Conservation (phyloP, 345 rosid genomes). For the Populus nigra region DNA sequence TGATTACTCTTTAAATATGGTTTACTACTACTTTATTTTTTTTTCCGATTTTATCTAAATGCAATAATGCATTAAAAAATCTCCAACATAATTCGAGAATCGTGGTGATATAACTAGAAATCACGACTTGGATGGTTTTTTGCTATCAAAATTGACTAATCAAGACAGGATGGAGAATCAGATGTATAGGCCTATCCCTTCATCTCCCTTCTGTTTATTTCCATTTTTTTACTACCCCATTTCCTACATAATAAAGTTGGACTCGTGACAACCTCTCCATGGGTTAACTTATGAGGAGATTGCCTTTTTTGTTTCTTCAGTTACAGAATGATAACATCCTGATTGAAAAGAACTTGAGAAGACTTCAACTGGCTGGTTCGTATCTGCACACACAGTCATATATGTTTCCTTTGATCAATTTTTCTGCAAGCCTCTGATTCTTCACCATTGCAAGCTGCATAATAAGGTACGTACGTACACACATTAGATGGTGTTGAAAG, state of each 20-base stretch:
- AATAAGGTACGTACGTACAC: not conserved
- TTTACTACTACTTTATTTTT: not conserved
- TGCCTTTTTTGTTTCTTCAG: no score
- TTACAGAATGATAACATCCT: not conserved
- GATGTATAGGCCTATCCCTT: not conserved
- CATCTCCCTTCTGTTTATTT: not conserved
- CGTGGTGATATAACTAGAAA: not conserved
- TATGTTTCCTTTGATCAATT: conserved; percentile 75
- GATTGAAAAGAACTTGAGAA: not conserved
- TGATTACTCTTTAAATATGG: not conserved
- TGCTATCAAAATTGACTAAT: not conserved
- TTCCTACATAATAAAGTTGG: no score
- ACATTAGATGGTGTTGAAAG: not conserved
- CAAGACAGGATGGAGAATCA: not conserved
- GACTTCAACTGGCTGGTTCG: conserved; percentile 47
- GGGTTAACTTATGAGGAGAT: no score
- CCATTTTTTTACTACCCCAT: not conserved
- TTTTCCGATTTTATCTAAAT: not conserved
- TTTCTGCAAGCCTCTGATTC: conserved; percentile 94
- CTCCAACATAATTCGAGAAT: not conserved
- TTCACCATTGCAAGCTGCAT: conserved; percentile 98
- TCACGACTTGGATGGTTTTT: not conserved
- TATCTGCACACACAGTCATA: conserved; percentile 93
- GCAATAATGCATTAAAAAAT: not conserved
- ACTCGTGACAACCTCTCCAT: no score